These are phyloP conservation scores for Psidium friedrichsthalianum DNA, from an alignment of 345 rosid species.

Conservation along the genomic window DNA sequence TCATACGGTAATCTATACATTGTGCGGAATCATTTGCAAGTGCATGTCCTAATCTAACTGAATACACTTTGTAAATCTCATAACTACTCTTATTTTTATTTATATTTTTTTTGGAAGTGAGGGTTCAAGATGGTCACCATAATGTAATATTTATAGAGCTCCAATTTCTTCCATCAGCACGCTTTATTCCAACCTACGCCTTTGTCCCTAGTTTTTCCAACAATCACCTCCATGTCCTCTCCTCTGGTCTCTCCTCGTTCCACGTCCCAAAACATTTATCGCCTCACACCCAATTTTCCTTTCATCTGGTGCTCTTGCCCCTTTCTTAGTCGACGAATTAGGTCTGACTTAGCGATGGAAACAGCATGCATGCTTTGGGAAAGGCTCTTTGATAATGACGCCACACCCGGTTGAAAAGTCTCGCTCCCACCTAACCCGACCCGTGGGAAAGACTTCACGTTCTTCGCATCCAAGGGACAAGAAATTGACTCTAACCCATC, in stretches of 20 bases:
- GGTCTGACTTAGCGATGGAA: background rate
- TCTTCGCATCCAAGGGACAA: background rate
- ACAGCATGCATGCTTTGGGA: background rate
- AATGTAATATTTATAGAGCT: background rate
- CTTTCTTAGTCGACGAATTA: background rate
- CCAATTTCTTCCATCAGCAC: background rate
- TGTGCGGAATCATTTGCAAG: background rate
- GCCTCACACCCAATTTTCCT: background rate
- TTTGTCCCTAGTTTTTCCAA: background rate
- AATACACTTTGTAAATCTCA: background rate
- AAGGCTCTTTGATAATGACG: background rate
- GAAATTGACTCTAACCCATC: background rate
- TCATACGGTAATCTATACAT: background rate
- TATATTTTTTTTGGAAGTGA: background rate
- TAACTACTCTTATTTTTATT: background rate
- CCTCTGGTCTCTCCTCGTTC: background rate
- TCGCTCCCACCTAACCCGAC: background rate
- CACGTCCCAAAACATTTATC: background rate
- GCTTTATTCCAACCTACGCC: background rate
- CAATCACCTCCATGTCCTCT: background rate
- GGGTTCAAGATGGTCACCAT: background rate
- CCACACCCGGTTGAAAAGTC: background rate
- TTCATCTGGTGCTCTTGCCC: background rate
- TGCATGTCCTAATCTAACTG: background rate
- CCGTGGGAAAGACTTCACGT: background rate